Evolutionary conservation across 352 stramenopile species (phyloP), one percentile per base, ranked within the genome.

Genomic region (Elongisporangium prolatum): DNA sequence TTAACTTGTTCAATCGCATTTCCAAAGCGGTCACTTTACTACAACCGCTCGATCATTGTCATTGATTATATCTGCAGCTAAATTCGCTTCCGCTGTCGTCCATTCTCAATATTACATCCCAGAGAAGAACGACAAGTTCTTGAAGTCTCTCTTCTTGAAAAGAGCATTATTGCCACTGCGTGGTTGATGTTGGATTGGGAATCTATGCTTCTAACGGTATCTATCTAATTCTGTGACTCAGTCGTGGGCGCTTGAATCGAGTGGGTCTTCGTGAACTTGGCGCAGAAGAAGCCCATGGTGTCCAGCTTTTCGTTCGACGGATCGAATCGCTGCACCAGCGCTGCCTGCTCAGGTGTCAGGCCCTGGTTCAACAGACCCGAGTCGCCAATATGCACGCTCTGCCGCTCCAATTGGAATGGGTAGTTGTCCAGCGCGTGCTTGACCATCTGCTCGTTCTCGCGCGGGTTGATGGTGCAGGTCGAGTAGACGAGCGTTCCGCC

Each of bases 241-340:
- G 48, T 52, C 18, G 18, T 52, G 18, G 48, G 11, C 18, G 68
- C 52, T 48, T 63, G 71, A 22, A 89, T 77, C 5, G 80, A 84
- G 7, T 67, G 64, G 9, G 83, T 90, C 58, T 98, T 98, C 25
- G 80, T 69, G 60, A 98, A 97, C 63, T 97, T 96, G 59, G 90
- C 91, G 57, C 95, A 86, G 64, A 98, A 98, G 74, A 98, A 98
- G 56, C 93, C 93, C 81, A 98, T 98, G 11, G 89, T 96, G 61
- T 98, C 90, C 0, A 89, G 65, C 48, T 74, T 55, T 2, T 63
- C 25, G 56, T 95, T 82, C 10, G 77, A 77, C 11, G 91, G 88
- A 61, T 98, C 91, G 60, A 97, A 98, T 40, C 91, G 83, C 64
- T 94, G 75, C 3, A 97, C 88, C 9, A 89, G 77, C 0, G 74